These are phyloP conservation scores for Geosmithia flava DNA, from an alignment of 2,329 filamentous ascomycete genomes.

Conservation along the genomic window DNA sequence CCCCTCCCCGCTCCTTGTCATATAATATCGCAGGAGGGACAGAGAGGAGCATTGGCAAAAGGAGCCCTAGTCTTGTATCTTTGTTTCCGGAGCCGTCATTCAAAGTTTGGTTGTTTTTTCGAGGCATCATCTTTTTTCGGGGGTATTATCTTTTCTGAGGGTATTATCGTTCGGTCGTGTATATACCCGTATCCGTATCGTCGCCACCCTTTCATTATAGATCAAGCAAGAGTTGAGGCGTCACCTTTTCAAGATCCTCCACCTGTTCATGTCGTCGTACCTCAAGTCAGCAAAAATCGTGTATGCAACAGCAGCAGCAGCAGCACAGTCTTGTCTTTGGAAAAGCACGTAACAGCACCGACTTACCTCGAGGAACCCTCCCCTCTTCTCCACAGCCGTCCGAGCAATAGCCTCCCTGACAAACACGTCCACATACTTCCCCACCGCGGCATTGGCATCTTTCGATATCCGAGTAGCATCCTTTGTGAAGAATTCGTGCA, in stretches of 20 bases:
- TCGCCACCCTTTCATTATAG: slow-evolving; percentile 39
- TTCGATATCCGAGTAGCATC: slow-evolving; percentile 61
- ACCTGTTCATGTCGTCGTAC: slow-evolving; percentile 44
- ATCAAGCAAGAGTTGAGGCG: slow-evolving; percentile 75
- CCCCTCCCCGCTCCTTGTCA: too few relatives aligned
- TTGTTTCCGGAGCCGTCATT: too few relatives aligned
- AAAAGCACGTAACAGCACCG: too few relatives aligned
- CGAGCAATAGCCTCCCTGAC: slow-evolving; percentile 79
- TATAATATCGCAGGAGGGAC: too few relatives aligned
- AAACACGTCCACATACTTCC: slow-evolving; percentile 84
- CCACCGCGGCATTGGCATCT: slow-evolving; percentile 65
- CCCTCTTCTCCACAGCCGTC: slow-evolving; percentile 56
- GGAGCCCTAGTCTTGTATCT: too few relatives aligned
- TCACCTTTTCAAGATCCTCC: slow-evolving; percentile 81
- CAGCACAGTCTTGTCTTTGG: too few relatives aligned
- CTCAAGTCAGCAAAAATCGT: background rate
- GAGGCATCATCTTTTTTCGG: too few relatives aligned
- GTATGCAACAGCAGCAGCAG: background rate
- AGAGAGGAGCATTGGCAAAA: too few relatives aligned
- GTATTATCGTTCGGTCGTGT: background rate
- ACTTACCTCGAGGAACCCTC: slow-evolving; percentile 63
- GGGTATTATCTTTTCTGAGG: too few relatives aligned
- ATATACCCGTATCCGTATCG: background rate
- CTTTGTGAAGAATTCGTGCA: slow-evolving; percentile 69
- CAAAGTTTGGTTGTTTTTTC: too few relatives aligned